Conservation (phyloP, 2,329 filamentous ascomycete genomes). For the Hypocreales sp. region DNA sequence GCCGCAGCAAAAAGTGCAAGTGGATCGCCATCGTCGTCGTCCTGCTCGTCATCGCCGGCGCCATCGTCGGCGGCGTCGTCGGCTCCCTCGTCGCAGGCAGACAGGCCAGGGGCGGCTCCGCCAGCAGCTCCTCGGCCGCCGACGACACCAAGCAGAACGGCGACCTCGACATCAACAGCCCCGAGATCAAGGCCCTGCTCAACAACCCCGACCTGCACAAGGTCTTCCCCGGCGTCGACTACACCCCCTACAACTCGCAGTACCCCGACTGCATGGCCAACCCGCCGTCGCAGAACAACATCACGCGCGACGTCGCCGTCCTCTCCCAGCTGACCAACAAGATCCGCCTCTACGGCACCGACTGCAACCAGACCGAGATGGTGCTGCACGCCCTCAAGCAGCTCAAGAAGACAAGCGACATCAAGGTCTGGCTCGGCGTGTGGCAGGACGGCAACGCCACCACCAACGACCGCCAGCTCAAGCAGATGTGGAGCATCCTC, state of each 20-base stretch:
- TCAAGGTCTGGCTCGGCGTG: conserved; percentile 90
- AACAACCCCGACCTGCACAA: conserved; percentile 74
- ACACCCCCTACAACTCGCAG: conserved; percentile 82
- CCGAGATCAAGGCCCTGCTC: conserved; percentile 67
- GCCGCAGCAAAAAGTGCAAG: conserved; percentile 48
- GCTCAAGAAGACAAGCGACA: conserved; percentile 51
- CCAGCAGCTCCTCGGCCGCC: conserved; percentile 26
- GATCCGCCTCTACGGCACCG: conserved; percentile 81
- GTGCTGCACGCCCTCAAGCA: conserved; percentile 66
- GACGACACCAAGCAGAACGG: conserved; percentile 48
- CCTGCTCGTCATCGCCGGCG: conserved; percentile 51
- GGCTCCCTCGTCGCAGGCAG: conserved; percentile 54
- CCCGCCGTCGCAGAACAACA: conserved; percentile 82
- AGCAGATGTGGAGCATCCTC: conserved; percentile 73
- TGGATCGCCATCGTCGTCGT: conserved; percentile 53
- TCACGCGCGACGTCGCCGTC: conserved; percentile 81
- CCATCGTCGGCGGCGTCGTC: conserved; percentile 57
- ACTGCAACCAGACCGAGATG: conserved; percentile 97
- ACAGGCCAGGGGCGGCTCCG: conserved; percentile 13
- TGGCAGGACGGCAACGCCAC: conserved; percentile 78
- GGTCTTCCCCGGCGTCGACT: conserved; percentile 91
- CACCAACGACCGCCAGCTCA: conserved; percentile 69
- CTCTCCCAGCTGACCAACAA: conserved; percentile 81
- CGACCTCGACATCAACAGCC: conserved; percentile 58
- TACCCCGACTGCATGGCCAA: conserved; percentile 68